These are phyloP conservation scores for Friedmanniomyces endolithicus DNA, from an alignment of 495 filamentous ascomycete species.

Conservation along the genomic window DNA sequence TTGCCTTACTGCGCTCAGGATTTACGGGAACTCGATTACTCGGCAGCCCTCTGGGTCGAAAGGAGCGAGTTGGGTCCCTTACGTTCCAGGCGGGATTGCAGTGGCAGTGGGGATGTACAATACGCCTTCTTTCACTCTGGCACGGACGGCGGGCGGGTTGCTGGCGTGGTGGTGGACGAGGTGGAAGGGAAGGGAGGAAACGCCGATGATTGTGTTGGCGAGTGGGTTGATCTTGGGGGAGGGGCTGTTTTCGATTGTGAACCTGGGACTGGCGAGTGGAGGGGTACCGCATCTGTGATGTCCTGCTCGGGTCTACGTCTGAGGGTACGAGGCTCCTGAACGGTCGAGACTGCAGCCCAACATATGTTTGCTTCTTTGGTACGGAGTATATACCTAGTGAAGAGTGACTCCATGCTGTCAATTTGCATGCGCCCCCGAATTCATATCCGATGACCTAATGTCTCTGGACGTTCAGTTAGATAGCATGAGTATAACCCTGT, in stretches of 20 bases:
- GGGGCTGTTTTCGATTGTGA: slow-evolving; percentile 85
- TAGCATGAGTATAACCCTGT: no score
- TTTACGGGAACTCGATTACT: slow-evolving; percentile 35
- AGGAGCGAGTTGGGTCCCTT: slow-evolving; percentile 42
- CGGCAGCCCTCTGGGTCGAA: slow-evolving; percentile 30
- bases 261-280: slow-evolving; percentile 68
- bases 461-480: no score
- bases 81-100: slow-evolving; percentile 84
- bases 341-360: no score
- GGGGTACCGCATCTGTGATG: slow-evolving; percentile 58
- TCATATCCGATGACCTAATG: no score
- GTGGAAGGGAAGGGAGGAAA: slow-evolving; percentile 36
- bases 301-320: no score
- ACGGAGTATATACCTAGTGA: no score
- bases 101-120: slow-evolving; percentile 98
- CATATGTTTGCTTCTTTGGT: no score
- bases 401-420: no score
- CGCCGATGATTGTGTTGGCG: slow-evolving; percentile 51
- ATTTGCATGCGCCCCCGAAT: no score
- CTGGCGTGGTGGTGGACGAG: slow-evolving; percentile 70
- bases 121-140: slow-evolving; percentile 86
- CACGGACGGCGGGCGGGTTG: slow-evolving; percentile 72
- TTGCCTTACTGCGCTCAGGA: slow-evolving; percentile 53
- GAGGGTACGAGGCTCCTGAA: no score
- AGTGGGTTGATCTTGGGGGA: slow-evolving; percentile 86